Percentiles rank a stretch among this genome's conserved stretches.
Evolutionary conservation across 768 basidiomycete species (phyloP).

Genomic region (Panaeolus cyanescens): DNA sequence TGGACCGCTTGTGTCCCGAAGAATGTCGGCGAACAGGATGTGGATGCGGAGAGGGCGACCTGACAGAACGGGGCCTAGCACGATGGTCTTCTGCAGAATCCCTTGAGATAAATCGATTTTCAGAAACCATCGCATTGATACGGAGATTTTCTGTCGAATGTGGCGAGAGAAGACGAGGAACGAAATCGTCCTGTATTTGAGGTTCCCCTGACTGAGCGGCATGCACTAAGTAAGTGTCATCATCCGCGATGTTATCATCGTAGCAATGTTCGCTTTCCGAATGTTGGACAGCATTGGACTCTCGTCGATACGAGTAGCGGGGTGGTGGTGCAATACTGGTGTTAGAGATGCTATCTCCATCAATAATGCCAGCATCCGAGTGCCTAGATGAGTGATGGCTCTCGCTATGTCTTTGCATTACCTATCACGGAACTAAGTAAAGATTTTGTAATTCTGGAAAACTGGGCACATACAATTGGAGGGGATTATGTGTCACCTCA

Average conservation of each 20-base stretch:
- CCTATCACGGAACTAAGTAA: background rate
- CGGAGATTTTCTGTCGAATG: background rate
- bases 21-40: background rate
- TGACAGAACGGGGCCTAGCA: background rate
- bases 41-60: background rate
- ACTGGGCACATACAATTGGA: background rate
- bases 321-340: background rate
- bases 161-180: background rate
- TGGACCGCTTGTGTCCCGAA: background rate
- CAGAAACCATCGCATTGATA: background rate
- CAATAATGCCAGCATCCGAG: background rate
- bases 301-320: background rate
- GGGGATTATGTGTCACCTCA: background rate
- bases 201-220: too few species aligned
- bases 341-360: background rate
- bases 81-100: background rate
- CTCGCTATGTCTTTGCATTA: background rate
- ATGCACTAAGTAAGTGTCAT: background rate
- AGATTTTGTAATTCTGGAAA: background rate
- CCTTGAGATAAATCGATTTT: background rate
- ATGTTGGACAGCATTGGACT: background rate
- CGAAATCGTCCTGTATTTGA: background rate
- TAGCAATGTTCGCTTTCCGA: background rate
- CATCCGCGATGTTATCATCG: background rate
- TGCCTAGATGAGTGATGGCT: background rate